These are phyloP conservation scores for Prunus salicina DNA, from an alignment of 306 rosid genomes.

Conservation along the genomic window DNA sequence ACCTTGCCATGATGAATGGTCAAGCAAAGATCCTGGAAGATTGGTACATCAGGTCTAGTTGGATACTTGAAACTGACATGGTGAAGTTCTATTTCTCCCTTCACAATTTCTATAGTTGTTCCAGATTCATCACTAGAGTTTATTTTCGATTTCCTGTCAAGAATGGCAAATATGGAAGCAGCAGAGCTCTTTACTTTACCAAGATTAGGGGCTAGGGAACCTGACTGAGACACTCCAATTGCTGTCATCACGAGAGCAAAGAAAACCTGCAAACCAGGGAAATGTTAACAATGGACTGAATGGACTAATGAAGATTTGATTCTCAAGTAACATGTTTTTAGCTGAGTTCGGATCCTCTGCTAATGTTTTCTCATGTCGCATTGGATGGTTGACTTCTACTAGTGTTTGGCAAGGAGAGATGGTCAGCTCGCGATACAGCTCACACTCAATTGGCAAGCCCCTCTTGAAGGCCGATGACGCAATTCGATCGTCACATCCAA, in stretches of 20 bases:
- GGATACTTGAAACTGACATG: conserved; percentile 47
- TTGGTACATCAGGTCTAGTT: conserved; percentile 34
- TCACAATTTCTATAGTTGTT: conserved; percentile 23
- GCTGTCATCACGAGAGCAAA: conserved; percentile 46
- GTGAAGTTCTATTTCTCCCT: conserved; percentile 38
- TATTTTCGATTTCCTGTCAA: conserved; percentile 36
- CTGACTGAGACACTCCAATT: conserved; percentile 34
- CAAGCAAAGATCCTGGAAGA: conserved; percentile 41
- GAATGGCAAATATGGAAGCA: conserved; percentile 36
- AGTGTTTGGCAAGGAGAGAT: too few species aligned
- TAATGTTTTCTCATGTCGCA: too few species aligned
- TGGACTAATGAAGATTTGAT: not conserved
- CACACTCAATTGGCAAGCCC: too few species aligned
- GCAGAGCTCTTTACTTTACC: conserved; percentile 39
- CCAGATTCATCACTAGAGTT: conserved; percentile 43
- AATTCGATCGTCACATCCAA: too few species aligned
- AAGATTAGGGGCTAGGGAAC: conserved; percentile 39
- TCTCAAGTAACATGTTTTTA: not conserved
- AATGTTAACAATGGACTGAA: not conserved
- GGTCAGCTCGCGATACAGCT: too few species aligned
- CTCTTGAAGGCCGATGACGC: too few species aligned
- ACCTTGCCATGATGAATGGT: conserved; percentile 46
- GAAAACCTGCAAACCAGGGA: conserved; percentile 37
- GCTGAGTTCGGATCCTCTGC: not conserved
- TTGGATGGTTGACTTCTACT: too few species aligned